Evolutionary conservation across 768 basidiomycete genomes (phyloP).

Genomic region (Pulveroboletus sp.): DNA sequence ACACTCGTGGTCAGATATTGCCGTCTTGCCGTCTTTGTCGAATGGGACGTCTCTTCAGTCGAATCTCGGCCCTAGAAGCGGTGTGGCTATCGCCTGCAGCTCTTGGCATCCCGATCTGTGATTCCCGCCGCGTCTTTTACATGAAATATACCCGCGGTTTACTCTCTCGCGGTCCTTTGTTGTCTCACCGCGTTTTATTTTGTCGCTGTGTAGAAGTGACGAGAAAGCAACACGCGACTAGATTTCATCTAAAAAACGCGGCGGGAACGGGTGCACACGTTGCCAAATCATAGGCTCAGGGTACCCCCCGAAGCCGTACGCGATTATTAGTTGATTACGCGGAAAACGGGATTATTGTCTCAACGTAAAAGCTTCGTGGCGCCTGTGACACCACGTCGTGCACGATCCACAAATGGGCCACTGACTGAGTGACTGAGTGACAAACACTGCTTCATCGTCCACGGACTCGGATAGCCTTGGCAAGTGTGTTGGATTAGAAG

Average conservation of each 20-base stretch:
- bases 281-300: neutral
- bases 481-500: neutral
- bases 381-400: too few relatives aligned
- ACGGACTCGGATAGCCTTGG: slow-evolving; percentile 8
- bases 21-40: slow-evolving; percentile 11
- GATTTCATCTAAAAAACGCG: too few relatives aligned
- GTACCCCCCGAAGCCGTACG: neutral
- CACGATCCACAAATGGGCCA: too few relatives aligned
- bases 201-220: too few relatives aligned
- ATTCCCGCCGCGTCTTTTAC: slow-evolving; percentile 19
- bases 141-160: neutral
- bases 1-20: too few relatives aligned
- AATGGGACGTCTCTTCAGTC: neutral
- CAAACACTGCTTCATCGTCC: too few relatives aligned
- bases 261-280: too few relatives aligned
- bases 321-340: neutral
- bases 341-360: slow-evolving; percentile 5
- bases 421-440: too few relatives aligned
- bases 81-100: slow-evolving; percentile 1
- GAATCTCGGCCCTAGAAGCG: slow-evolving; percentile 1
- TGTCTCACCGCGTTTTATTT: too few relatives aligned
- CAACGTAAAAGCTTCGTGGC: neutral
- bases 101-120: too few relatives aligned
- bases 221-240: too few relatives aligned
- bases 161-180: neutral